Percentiles rank a stretch among this genome's conserved stretches.
These are phyloP conservation scores for Xylariaceae sp. DNA, from an alignment of 2,329 filamentous ascomycete genomes.

Conservation along the genomic window DNA sequence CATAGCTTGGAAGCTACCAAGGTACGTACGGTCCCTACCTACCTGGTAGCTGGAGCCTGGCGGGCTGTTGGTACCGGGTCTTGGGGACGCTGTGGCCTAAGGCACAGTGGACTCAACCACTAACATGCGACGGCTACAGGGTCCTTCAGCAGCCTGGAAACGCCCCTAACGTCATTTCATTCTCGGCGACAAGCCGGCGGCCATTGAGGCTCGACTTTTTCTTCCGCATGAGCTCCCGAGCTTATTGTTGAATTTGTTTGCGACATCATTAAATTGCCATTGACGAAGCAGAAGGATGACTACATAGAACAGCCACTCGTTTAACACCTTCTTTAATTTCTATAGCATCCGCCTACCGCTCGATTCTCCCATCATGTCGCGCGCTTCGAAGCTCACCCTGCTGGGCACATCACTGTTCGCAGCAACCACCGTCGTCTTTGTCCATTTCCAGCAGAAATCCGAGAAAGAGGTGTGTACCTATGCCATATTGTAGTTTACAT, in stretches of 20 bases:
- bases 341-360: neutral
- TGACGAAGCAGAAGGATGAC: conserved; percentile 6
- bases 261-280: neutral
- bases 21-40: too few species aligned
- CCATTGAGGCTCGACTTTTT: conserved; percentile 2
- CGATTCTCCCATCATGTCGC: conserved; percentile 71
- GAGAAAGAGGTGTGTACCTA: conserved; percentile 81
- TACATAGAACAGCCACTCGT: neutral
- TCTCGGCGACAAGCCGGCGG: neutral
- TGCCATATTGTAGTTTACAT: too few species aligned
- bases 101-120: neutral
- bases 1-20: neutral
- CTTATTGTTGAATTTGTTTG: too few species aligned
- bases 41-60: too few species aligned
- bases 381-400: conserved; percentile 86
- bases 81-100: neutral
- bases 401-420: conserved; percentile 78
- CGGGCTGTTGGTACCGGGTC: too few species aligned
- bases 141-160: neutral
- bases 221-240: neutral
- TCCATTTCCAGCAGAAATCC: conserved; percentile 85
- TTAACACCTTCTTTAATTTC: neutral
- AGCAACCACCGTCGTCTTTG: conserved; percentile 77
- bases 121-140: neutral
- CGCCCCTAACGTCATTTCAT: conserved; percentile 2